Evolutionary conservation across 371 early-diverging fungal species (phyloP).

Genomic region (Batkoa obscura): DNA sequence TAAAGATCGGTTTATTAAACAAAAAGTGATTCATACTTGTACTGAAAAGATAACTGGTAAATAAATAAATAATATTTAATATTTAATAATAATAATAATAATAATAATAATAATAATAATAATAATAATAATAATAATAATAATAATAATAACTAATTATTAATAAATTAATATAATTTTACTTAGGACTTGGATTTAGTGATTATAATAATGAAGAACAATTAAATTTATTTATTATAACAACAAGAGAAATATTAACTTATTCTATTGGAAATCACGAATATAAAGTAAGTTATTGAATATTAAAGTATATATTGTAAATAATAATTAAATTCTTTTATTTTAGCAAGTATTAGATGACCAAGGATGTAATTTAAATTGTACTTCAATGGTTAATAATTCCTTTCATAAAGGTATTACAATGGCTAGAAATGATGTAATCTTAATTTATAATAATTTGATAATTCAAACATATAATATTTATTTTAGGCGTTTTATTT

Average conservation of each 20-base stretch:
- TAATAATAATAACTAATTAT: too few relatives aligned
- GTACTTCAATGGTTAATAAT: conserved; percentile 47
- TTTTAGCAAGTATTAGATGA: conserved; percentile 51
- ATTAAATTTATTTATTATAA: not conserved
- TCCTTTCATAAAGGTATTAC: conserved; percentile 45
- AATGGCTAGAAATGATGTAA: conserved; percentile 60
- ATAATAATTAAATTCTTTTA: not conserved
- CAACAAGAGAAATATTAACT: too few relatives aligned
- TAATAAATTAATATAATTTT: too few relatives aligned
- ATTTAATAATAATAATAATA: not conserved
- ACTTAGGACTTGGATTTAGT: conserved; percentile 56
- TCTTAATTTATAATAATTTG: not conserved
- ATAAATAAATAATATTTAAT: not conserved
- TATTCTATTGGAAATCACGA: not conserved
- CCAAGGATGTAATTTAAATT: conserved; percentile 61
- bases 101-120: too few relatives aligned
- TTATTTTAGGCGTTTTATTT: conserved; percentile 54
- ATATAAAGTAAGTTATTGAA: conserved; percentile 4
- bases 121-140: not conserved
- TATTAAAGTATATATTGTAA: not conserved
- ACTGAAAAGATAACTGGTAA: conserved; percentile 66
- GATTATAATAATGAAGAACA: conserved; percentile 16
- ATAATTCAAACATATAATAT: not conserved
- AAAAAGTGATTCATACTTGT: conserved; percentile 60
- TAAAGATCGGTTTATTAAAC: conserved; percentile 53